Evolutionary conservation across 495 filamentous ascomycete genomes (phyloP).

Genomic region (Podospora pseudoanserina): DNA sequence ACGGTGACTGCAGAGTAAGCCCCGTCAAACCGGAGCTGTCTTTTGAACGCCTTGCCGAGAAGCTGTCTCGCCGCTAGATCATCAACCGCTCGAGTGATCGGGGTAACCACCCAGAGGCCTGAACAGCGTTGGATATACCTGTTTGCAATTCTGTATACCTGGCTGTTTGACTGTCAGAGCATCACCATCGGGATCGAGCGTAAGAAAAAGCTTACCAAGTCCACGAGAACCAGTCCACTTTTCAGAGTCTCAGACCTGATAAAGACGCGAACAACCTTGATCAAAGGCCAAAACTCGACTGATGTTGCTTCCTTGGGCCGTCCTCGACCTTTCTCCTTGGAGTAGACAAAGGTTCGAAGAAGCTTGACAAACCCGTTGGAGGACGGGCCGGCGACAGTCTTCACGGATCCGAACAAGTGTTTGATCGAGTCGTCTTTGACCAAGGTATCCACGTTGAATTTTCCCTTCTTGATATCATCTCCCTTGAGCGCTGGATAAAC

Average conservation of each 20-base stretch:
- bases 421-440: constrained; percentile 36
- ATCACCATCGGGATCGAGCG: neutral
- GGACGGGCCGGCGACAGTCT: constrained; percentile 36
- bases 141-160: constrained; percentile 57
- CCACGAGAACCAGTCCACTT: constrained; percentile 63
- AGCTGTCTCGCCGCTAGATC: constrained; percentile 61
- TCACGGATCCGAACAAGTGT: constrained; percentile 47
- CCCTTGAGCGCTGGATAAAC: constrained; percentile 58
- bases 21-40: constrained; percentile 64
- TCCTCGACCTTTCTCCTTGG: constrained; percentile 27
- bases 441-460: constrained; percentile 38
- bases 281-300: constrained; percentile 64
- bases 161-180: constrained; percentile 35
- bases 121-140: constrained; percentile 58
- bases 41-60: constrained; percentile 57
- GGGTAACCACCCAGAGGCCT: constrained; percentile 60
- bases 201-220: constrained; percentile 45
- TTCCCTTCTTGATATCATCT: constrained; percentile 39
- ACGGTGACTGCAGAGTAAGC: constrained; percentile 56
- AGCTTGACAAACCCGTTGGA: constrained; percentile 25
- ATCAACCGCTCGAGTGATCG: constrained; percentile 62
- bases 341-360: constrained; percentile 35
- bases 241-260: constrained; percentile 53
- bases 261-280: constrained; percentile 61
- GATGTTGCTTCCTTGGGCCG: constrained; percentile 21